A percentile compares a stretch with the other conserved stretches of the same genome.
Conservation (phyloP, 2,329 filamentous ascomycete genomes). For the Pezicula neosporulosa region DNA sequence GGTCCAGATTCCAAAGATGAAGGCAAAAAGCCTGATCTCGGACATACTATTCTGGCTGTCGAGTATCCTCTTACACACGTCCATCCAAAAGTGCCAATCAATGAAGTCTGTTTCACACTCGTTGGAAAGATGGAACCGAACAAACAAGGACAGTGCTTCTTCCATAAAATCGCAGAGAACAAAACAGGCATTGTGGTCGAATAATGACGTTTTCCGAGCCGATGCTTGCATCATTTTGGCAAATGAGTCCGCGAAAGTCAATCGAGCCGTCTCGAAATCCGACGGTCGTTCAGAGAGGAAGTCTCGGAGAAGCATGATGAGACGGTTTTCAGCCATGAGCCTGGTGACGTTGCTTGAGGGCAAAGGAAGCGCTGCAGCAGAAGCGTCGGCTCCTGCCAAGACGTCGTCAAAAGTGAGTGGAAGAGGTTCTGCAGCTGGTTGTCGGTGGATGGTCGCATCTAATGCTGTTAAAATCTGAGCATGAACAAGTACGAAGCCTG, state of each 20-base stretch:
- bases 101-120: constrained; percentile 38
- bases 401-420: constrained; percentile 65
- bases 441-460: constrained; percentile 65
- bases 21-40: constrained; percentile 66
- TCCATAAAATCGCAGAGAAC: constrained; percentile 72
- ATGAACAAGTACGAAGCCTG: constrained; percentile 61
- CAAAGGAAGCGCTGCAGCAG: constrained; percentile 51
- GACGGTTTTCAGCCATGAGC: constrained; percentile 67
- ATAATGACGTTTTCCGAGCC: constrained; percentile 61
- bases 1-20: constrained; percentile 64
- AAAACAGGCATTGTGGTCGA: constrained; percentile 69
- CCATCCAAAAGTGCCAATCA: constrained; percentile 66
- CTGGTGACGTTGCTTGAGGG: constrained; percentile 57
- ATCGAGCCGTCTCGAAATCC: constrained; percentile 48
- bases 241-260: constrained; percentile 62
- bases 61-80: constrained; percentile 64
- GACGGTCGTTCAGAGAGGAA: constrained; percentile 59
- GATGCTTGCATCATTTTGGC: constrained; percentile 57
- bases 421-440: constrained; percentile 43
- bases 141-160: constrained; percentile 61
- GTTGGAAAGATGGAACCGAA: constrained; percentile 51
- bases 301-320: constrained; percentile 68
- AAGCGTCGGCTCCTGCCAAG: constrained; percentile 54
- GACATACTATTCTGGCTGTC: constrained; percentile 70
- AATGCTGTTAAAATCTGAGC: constrained; percentile 65